phyloP scores from a whole-genome alignment of 2,329 filamentous ascomycete species.

The Aspergillus eucalypticola region DNA sequence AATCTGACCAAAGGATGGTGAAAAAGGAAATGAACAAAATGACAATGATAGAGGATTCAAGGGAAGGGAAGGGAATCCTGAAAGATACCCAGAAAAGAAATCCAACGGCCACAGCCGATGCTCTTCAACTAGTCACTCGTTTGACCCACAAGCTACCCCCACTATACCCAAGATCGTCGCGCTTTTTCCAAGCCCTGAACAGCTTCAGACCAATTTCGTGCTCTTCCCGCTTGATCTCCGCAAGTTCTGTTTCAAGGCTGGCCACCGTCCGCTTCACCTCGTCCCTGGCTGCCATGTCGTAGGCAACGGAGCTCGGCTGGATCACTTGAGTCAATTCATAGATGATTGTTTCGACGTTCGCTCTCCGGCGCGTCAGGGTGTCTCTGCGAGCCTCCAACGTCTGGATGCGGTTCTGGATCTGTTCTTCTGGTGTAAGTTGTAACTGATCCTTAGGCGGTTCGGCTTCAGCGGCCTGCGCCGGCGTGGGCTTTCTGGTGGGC shows the following conservation, averaged over 20 bases:
- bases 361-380: constrained; percentile 65
- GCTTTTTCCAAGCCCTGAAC: constrained; percentile 71
- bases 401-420: constrained; percentile 64
- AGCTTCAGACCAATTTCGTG: constrained; percentile 76
- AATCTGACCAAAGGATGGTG: neutral
- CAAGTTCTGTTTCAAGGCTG: constrained; percentile 64
- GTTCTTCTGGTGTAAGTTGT: constrained; percentile 61
- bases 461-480: constrained; percentile 32
- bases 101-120: constrained; percentile 5
- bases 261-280: constrained; percentile 66
- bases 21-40: neutral
- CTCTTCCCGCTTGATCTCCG: constrained; percentile 73
- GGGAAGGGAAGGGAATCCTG: constrained; percentile 10
- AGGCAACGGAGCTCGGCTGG: constrained; percentile 67
- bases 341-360: constrained; percentile 72
- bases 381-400: constrained; percentile 67
- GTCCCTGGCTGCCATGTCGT: constrained; percentile 61
- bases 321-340: constrained; percentile 76
- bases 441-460: constrained; percentile 58
- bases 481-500: constrained; percentile 45
- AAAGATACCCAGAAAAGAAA: constrained; percentile 11
- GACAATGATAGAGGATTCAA: constrained; percentile 5
- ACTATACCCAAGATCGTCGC: constrained; percentile 60
- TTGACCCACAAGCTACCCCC: constrained; percentile 72
- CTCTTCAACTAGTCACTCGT: constrained; percentile 65